These are phyloP conservation scores for Parathielavia hyrcaniae DNA, from an alignment of 495 filamentous ascomycete genomes.

Conservation along the genomic window DNA sequence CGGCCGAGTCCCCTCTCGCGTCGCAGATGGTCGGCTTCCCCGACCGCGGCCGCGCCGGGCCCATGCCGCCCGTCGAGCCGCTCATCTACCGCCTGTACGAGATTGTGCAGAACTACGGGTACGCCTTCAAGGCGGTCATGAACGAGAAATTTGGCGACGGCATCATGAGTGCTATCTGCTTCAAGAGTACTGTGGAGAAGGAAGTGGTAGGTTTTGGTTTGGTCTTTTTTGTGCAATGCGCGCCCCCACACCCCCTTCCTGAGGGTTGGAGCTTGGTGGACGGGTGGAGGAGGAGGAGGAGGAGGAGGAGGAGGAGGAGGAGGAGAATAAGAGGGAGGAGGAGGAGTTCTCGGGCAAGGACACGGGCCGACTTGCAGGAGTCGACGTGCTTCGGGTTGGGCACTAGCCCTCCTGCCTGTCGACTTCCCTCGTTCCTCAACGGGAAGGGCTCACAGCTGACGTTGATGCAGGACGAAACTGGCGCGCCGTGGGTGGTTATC, in stretches of 20 bases:
- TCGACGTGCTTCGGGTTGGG: too few relatives aligned
- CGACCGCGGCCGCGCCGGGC: conserved; percentile 72
- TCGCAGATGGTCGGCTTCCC: conserved; percentile 66
- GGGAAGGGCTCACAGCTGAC: not conserved
- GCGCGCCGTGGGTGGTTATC: conserved; percentile 71
- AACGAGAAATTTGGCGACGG: conserved; percentile 99
- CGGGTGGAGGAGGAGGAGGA: too few relatives aligned
- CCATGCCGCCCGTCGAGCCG: conserved; percentile 93
- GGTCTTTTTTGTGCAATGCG: too few relatives aligned
- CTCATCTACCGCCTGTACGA: conserved; percentile 92
- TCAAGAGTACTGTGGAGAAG: conserved; percentile 91
- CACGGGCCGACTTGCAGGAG: too few relatives aligned
- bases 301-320: too few relatives aligned
- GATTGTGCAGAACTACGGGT: conserved; percentile 97
- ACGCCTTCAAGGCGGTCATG: conserved; percentile 90
- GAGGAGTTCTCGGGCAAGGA: too few relatives aligned
- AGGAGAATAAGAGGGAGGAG: too few relatives aligned
- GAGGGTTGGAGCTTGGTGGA: too few relatives aligned
- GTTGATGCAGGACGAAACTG: conserved; percentile 56
- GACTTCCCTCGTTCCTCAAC: not conserved
- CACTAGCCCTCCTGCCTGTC: too few relatives aligned
- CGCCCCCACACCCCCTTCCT: too few relatives aligned
- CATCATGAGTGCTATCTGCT: conserved; percentile 96
- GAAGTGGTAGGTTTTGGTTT: conserved; percentile 47
- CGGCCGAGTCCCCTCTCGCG: conserved; percentile 50